Conservation (phyloP, 108 stramenopile genomes). For the Craspedostauros australis region DNA sequence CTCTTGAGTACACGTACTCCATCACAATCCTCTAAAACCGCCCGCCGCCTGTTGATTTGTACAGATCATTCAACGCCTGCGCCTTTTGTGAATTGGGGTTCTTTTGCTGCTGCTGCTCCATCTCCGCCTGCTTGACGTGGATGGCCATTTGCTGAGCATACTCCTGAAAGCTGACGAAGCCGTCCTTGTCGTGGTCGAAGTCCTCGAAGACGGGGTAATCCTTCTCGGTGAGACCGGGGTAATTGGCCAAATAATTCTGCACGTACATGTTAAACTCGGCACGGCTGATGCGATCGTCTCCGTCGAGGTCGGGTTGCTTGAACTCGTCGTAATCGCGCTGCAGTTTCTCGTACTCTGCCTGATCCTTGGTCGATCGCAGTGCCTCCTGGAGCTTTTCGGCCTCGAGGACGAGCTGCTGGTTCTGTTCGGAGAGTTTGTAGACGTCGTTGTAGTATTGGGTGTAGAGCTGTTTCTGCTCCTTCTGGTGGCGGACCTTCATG, state of each 20-base stretch:
- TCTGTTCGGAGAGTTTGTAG: conserved; percentile 83
- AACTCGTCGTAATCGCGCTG: conserved; percentile 97
- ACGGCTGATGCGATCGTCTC: conserved; percentile 89
- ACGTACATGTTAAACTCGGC: conserved; percentile 95
- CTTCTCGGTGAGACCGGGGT: conserved; percentile 83
- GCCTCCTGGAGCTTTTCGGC: conserved; percentile 53
- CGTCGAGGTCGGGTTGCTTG: conserved; percentile 94
- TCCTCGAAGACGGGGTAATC: conserved; percentile 97
- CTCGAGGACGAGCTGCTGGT: conserved; percentile 38
- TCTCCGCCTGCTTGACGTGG: conserved; percentile 77
- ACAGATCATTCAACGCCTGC: conserved; percentile 38
- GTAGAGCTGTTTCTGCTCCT: conserved; percentile 83
- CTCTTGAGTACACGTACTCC: too few species aligned
- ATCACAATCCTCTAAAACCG: too few species aligned
- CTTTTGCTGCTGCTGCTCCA: conserved; percentile 34
- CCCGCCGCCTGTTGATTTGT: conserved; percentile 13
- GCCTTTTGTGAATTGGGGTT: conserved; percentile 22
- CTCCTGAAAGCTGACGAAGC: conserved; percentile 89
- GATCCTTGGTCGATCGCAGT: conserved; percentile 48
- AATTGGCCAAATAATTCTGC: conserved; percentile 85
- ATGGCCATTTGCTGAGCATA: conserved; percentile 87
- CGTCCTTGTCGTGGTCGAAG: conserved; percentile 92
- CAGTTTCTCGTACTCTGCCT: conserved; percentile 77
- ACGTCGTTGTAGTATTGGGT: conserved; percentile 92
- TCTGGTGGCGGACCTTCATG: conserved; percentile 64